Conservation (phyloP, 1,284 basidiomycete genomes). For the Ganoderma multipileum region DNA sequence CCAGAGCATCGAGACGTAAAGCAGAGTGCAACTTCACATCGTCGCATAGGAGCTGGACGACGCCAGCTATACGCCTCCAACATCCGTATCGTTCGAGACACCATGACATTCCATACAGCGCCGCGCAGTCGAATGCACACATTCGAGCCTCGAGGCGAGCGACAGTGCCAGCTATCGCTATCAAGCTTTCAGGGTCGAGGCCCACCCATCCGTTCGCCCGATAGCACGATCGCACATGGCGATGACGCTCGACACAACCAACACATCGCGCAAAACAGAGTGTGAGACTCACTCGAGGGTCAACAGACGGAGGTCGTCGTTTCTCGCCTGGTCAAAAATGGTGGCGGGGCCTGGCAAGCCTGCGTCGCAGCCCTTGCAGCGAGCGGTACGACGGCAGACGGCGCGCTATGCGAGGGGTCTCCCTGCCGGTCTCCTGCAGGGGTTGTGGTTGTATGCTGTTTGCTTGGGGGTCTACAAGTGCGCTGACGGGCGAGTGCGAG, state of each 20-base stretch:
- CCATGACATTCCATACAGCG: background rate
- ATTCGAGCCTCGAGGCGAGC: background rate
- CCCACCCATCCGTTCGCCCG: background rate
- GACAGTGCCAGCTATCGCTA: background rate
- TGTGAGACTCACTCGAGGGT: conserved; percentile 69
- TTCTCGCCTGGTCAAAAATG: conserved; percentile 78
- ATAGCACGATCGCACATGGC: conserved; percentile 14
- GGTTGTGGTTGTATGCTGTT: conserved; percentile 20
- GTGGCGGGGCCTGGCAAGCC: conserved; percentile 48
- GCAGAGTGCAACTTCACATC: background rate
- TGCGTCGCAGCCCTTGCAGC: conserved; percentile 45
- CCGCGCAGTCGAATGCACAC: background rate
- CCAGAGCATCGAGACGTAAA: background rate
- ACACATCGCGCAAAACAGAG: background rate
- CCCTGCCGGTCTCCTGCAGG: conserved; percentile 19
- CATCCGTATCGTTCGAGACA: background rate
- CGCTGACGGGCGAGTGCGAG: conserved; percentile 7
- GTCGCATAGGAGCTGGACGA: background rate
- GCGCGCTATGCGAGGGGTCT: conserved; percentile 18
- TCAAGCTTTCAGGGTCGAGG: background rate
- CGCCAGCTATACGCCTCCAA: background rate
- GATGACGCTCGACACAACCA: conserved; percentile 23
- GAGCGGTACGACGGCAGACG: conserved; percentile 46
- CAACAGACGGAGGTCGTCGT: conserved; percentile 82
- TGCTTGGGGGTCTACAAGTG: conserved; percentile 3